Evolutionary conservation across 1,139 yeast species (phyloP).

Genomic region (Diutina siamensis): DNA sequence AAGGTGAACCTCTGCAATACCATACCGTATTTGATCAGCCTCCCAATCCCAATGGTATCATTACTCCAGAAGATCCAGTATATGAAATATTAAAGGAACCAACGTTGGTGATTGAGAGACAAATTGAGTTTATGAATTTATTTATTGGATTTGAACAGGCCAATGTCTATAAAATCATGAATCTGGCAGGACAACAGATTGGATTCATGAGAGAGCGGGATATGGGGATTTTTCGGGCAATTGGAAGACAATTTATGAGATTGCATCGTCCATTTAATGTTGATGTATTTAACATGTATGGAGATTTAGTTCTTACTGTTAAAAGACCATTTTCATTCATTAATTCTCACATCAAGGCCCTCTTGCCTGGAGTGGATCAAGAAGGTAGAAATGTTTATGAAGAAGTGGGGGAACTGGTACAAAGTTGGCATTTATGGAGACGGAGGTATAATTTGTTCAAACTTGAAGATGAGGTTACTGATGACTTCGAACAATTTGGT

Average conservation of each 20-base stretch:
- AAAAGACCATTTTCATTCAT: slow-evolving; percentile 77
- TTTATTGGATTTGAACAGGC: slow-evolving; percentile 88
- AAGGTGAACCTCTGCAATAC: slow-evolving; percentile 1
- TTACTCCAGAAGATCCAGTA: slow-evolving; percentile 45
- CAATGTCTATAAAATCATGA: slow-evolving; percentile 64
- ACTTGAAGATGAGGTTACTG: slow-evolving; percentile 29
- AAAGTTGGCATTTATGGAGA: slow-evolving; percentile 93
- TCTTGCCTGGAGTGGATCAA: slow-evolving; percentile 42
- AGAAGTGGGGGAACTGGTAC: slow-evolving; percentile 72
- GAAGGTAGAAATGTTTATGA: slow-evolving; percentile 31
- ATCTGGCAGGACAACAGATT: slow-evolving; percentile 57
- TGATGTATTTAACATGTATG: slow-evolving; percentile 63
- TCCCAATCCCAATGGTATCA: slow-evolving; percentile 34
- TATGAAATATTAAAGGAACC: slow-evolving; percentile 58
- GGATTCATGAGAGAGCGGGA: slow-evolving; percentile 82
- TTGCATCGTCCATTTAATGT: slow-evolving; percentile 82
- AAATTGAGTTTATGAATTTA: slow-evolving; percentile 78
- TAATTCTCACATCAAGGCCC: slow-evolving; percentile 74
- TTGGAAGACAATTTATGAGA: slow-evolving; percentile 72
- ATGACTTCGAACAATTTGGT: slow-evolving; percentile 61
- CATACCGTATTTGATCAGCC: slow-evolving; percentile 7
- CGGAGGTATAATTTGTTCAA: slow-evolving; percentile 71
- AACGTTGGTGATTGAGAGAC: slow-evolving; percentile 75
- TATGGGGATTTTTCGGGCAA: slow-evolving; percentile 51
- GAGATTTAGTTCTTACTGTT: slow-evolving; percentile 58